Base-by-base conservation (phyloP, 768 basidiomycete species). In the Tricholoma sp. region DNA sequence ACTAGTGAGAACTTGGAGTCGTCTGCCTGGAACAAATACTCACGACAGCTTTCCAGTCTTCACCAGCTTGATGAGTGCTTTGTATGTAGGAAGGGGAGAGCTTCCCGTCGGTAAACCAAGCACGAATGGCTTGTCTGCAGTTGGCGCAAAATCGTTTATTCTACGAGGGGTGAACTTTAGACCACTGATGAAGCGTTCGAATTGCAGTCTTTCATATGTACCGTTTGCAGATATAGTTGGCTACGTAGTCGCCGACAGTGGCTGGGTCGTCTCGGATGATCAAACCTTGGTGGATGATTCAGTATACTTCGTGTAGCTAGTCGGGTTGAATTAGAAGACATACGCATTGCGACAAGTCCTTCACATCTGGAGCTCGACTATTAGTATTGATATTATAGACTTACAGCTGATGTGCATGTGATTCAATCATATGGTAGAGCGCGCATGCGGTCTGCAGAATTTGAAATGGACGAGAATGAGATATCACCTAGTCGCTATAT, bases 91-190 rank as follows among this genome's bases (percentile, higher is more conserved):
- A 65, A 95, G 86, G 34, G 93, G 93, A 3, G 88, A 90, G 4
- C 89, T 91, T 3, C 93, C 92, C 0, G 93, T 94, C 1, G 92
- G 93, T 5, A 95, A 80, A 58, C 93, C 93, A 20, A 94, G 79
- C 12, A 95, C 89, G 69, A 95, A 94, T 0, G 90, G 91, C 36
- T 75, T 80, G 42, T 86, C 82, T 1, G 82, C 67, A 0, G 88
- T 89, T 10, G 93, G 89, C 0, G 71, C 76, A 65, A 91, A 94
- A 54, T 89, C 85, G 65, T 86, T 91, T 67, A 95, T 94, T 53
- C 89, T 89, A 57, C 31, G 51, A 0, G 9, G 9, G 15, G 5
- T 48, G 5, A 1, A 41, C 3, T 9, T 31, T 2, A 41, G 29
- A 6, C 18, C 31, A 6, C 18, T 33, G 53, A 41, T 20, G 20